Base-by-base conservation (phyloP, 2,329 filamentous ascomycete species). In the Chaetomium olivaceum region DNA sequence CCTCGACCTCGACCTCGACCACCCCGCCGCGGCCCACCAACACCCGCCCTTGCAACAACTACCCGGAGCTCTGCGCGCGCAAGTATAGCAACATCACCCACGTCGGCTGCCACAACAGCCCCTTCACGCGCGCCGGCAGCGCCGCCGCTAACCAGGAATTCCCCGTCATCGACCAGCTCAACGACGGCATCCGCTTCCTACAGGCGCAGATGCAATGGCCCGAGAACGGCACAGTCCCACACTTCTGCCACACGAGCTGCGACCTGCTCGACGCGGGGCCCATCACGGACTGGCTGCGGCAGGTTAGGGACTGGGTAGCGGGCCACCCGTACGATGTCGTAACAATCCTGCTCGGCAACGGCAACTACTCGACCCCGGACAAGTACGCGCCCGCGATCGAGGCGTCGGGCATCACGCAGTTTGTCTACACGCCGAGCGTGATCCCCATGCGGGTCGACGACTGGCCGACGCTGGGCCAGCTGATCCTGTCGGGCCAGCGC, bases 241-340 rank as follows among this genome's bases (percentile, higher is more conserved):
- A 92, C 77, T 92, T 95, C 72, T 97, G 93, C 77, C 93, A 97
- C 76, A 91, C 91, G 1, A 88, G 85, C 55, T 97, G 93, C 78
- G 86, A 92, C 70, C 80, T 97, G 3, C 85, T 97, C 36, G 89
- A 97, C 71, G 91, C 86, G 1, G 93, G 94, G 0, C 88, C 91
- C 8, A 89, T 95, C 59, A 87, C 89, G 62, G 80, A 85, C 52
- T 95, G 92, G 80, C 86, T 97, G 39, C 80, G 80, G 7, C 82
- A 81, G 0, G 90, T 97, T 14, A 82, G 82, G 43, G 76, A 80
- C 52, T 97, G 93, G 93, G 87, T 97, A 2, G 82, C 84, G 7
- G 72, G 74, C 0, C 88, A 97, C 71, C 93, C 92, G 0, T 94
- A 92, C 78, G 93, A 97, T 70, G 91, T 97, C 1, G 86, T 97